Evolutionary conservation across 2,329 filamentous ascomycete genomes (phyloP).

Genomic region (Phaeomoniella chlamydospora): DNA sequence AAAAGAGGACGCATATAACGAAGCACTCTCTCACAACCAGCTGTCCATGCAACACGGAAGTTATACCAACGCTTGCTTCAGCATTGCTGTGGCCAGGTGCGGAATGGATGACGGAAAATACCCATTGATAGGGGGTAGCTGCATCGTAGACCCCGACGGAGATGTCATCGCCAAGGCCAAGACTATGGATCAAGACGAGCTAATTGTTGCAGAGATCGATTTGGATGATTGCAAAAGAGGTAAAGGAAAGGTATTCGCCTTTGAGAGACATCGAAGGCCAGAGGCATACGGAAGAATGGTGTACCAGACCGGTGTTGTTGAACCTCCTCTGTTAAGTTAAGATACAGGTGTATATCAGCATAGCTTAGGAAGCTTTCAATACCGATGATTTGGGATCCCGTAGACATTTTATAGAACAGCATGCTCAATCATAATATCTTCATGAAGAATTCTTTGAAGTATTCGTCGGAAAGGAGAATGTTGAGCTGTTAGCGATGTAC

Average conservation of each 20-base stretch:
- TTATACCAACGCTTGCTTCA: conserved; percentile 39
- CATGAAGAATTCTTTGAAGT: too few species aligned
- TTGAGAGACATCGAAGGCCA: conserved; percentile 15
- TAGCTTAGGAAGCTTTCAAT: too few species aligned
- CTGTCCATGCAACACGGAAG: conserved; percentile 37
- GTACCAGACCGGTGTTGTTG: conserved; percentile 16
- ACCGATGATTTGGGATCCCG: too few species aligned
- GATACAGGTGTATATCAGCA: too few species aligned
- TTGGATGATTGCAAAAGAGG: conserved; percentile 31
- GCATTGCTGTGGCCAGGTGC: conserved; percentile 33
- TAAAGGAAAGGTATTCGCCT: conserved; percentile 29
- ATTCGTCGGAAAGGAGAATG: too few species aligned
- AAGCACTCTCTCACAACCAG: conserved; percentile 37
- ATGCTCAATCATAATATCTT: too few species aligned
- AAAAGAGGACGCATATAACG: conserved; percentile 27
- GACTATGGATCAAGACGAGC: conserved; percentile 31
- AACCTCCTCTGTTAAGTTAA: conserved; percentile 22
- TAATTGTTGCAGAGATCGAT: conserved; percentile 37
- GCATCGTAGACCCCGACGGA: conserved; percentile 33
- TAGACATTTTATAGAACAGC: too few species aligned
- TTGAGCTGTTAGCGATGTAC: too few species aligned
- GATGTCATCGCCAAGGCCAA: conserved; percentile 35
- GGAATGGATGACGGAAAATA: conserved; percentile 37
- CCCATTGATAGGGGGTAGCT: conserved; percentile 33
- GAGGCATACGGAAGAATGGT: conserved; percentile 16